Evolutionary conservation across 768 basidiomycete genomes (phyloP).

Genomic region (Mycena epipterygia): DNA sequence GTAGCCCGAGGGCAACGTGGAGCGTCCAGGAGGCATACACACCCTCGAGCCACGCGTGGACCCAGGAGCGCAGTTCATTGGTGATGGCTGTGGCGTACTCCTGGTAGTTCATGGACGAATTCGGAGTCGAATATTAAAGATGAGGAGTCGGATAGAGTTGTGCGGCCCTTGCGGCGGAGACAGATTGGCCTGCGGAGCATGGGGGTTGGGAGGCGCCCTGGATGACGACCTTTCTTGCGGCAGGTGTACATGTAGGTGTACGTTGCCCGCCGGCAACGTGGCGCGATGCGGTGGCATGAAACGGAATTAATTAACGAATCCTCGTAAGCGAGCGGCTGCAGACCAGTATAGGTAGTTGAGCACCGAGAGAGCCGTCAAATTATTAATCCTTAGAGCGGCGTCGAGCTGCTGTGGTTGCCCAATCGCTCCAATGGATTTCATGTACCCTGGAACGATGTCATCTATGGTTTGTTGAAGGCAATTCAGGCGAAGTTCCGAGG

Average conservation of each 20-base stretch:
- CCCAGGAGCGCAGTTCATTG: slow-evolving; percentile 24
- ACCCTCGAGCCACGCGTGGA: slow-evolving; percentile 18
- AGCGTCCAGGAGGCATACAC: neutral
- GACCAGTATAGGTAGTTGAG: neutral
- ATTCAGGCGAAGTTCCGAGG: too few species aligned
- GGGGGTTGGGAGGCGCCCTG: neutral
- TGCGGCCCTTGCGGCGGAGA: neutral
- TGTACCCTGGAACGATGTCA: slow-evolving; percentile 4
- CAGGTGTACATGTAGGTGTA: neutral
- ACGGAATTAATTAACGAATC: neutral
- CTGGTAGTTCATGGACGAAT: slow-evolving; percentile 13
- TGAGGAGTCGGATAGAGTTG: neutral
- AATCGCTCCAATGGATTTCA: neutral
- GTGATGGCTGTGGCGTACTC: slow-evolving; percentile 24
- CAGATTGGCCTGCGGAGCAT: neutral
- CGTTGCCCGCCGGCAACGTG: neutral
- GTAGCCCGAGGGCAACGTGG: neutral
- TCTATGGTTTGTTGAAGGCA: neutral
- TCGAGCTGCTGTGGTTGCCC: neutral
- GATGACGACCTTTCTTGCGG: neutral
- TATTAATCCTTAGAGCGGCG: neutral
- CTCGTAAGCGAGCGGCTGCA: neutral
- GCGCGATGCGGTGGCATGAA: neutral
- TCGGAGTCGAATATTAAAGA: neutral
- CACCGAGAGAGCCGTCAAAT: slow-evolving; percentile 4